Evolutionary conservation across 192 early-diverging fungal species (phyloP), one percentile per base, ranked within the genome.

Genomic region (Allomyces javanicus): DNA sequence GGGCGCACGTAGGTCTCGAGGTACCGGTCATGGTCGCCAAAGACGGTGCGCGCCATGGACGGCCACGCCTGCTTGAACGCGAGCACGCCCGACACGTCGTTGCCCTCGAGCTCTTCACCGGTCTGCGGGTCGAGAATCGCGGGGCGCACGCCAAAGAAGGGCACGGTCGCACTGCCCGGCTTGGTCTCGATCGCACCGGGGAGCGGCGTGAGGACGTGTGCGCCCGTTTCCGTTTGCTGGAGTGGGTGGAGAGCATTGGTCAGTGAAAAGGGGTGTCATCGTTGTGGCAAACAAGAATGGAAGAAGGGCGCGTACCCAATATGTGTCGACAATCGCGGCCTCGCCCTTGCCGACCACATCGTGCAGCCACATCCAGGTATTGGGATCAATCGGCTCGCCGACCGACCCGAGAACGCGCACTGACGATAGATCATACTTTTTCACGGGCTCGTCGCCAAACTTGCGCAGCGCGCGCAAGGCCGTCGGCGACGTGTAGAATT

Each of bases 281-380:
- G 33, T 0, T 40, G 33, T 9, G 33, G 33, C 7, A 0, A 40
- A 40, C 7, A 58, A 21, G 6, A 9, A 9, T 21, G 12, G 21
- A 21, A 58, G 14, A 58, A 21, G 17, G 50, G 1, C 50, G 14
- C 1, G 12, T 58, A 21, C 17, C 86, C 87, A 89, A 83, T 94
- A 97, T 9, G 93, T 97, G 79, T 97, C 94, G 25, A 97, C 93
- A 23, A 97, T 83, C 23, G 90, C 83, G 77, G 92, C 94, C 43
- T 81, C 80, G 17, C 83, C 79, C 65, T 88, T 81, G 44, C 92
- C 93, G 33, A 97, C 90, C 25, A 90, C 83, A 62, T 91, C 83
- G 80, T 93, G 80, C 78, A 96, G 96, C 94, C 94, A 97, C 68
- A 84, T 78, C 94, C 94, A 97, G 22, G 94, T 93, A 68, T 97